A percentile compares a stretch with the other conserved stretches of the same genome.
These are phyloP conservation scores for Globisporangium spiculum DNA, from an alignment of 352 stramenopile species.

Conservation along the genomic window DNA sequence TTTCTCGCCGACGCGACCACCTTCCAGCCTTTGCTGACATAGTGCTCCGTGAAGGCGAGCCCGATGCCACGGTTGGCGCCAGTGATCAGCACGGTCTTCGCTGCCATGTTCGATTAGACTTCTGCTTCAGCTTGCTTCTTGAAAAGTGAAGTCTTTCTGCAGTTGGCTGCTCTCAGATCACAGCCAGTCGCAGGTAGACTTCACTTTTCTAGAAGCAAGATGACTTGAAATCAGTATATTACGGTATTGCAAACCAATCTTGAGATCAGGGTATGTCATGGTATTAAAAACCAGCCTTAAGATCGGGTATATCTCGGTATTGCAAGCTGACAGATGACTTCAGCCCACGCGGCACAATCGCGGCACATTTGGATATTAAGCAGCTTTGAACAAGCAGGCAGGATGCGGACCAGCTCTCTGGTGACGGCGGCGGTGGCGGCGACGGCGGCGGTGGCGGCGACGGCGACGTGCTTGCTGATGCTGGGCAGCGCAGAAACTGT, in stretches of 20 bases:
- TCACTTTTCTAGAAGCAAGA: too few relatives aligned
- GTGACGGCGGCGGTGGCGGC: background rate
- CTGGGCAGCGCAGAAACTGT: background rate
- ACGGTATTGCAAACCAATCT: too few relatives aligned
- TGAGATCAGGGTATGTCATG: background rate
- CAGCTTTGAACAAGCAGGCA: background rate
- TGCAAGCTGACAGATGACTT: background rate
- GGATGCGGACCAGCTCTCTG: constrained; percentile 6
- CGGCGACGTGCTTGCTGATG: constrained; percentile 2
- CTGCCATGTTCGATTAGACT: constrained; percentile 1
- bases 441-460: background rate
- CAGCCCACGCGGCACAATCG: constrained; percentile 15
- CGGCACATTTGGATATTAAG: constrained; percentile 13
- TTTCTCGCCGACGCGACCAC: constrained; percentile 25
- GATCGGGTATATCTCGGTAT: background rate
- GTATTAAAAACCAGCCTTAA: background rate
- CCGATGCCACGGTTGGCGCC: constrained; percentile 35
- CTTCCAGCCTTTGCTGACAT: constrained; percentile 28
- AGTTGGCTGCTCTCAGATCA: background rate
- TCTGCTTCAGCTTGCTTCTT: background rate
- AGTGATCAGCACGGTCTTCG: constrained; percentile 38
- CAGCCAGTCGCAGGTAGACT: too few relatives aligned
- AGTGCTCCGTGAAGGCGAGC: constrained; percentile 30
- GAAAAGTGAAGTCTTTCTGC: background rate
- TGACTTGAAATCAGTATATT: too few relatives aligned